Percentiles rank a stretch among this genome's conserved stretches.
These are phyloP conservation scores for Debaryomycetaceae sp. DNA, from an alignment of 1,139 yeast genomes.

Conservation along the genomic window DNA sequence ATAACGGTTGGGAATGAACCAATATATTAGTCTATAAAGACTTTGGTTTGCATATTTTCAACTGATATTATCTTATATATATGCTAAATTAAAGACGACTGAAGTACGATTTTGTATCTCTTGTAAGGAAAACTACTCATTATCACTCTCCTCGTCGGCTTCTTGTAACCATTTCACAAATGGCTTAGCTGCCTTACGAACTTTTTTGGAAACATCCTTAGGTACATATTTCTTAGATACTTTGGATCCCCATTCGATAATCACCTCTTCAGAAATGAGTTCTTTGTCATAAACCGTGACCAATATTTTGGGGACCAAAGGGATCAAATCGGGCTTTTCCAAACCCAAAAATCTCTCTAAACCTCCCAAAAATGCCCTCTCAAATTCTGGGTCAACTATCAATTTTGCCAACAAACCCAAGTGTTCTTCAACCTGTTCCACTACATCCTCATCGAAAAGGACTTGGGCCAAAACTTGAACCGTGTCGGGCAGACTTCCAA, in stretches of 20 bases:
- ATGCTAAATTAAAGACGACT: background rate
- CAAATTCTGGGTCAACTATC: slow-evolving; percentile 62
- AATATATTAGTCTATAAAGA: too few species aligned
- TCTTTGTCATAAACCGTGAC: slow-evolving; percentile 81
- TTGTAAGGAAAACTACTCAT: slow-evolving; percentile 30
- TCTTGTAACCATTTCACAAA: slow-evolving; percentile 91
- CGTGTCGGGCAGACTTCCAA: slow-evolving; percentile 69
- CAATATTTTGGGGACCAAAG: slow-evolving; percentile 75
- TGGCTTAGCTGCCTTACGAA: slow-evolving; percentile 94
- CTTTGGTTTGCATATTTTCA: background rate
- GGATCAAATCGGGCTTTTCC: slow-evolving; percentile 72
- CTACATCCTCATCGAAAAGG: slow-evolving; percentile 75
- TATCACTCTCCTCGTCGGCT: slow-evolving; percentile 75
- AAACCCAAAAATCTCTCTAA: slow-evolving; percentile 89
- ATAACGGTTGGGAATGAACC: background rate
- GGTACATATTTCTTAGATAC: slow-evolving; percentile 92
- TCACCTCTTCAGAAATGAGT: slow-evolving; percentile 76
- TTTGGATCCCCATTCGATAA: slow-evolving; percentile 84
- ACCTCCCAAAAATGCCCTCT: slow-evolving; percentile 91
- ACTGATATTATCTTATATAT: background rate
- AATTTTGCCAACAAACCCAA: slow-evolving; percentile 79
- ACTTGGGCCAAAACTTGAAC: slow-evolving; percentile 91
- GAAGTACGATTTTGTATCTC: background rate
- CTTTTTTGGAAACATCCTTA: slow-evolving; percentile 88
- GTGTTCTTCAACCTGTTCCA: slow-evolving; percentile 71